phyloP scores from a whole-genome alignment of 2,329 filamentous ascomycete species.

The Aureobasidium sp. region DNA sequence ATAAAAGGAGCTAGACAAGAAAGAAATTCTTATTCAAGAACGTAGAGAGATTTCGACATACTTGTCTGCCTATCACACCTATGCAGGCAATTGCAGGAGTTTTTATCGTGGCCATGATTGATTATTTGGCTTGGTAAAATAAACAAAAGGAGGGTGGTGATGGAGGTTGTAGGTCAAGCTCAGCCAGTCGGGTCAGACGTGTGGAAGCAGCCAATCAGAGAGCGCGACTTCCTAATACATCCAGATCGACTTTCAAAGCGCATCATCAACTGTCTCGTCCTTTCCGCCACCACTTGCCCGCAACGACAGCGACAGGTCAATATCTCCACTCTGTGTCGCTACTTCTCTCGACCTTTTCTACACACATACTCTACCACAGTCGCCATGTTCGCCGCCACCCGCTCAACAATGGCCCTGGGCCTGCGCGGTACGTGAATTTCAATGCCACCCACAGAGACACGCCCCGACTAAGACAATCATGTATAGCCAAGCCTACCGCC shows the following conservation, averaged over 20 bases:
- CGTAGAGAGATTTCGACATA: constrained; percentile 37
- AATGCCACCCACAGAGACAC: background rate
- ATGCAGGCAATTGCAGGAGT: constrained; percentile 79
- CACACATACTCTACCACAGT: background rate
- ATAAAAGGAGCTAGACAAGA: background rate
- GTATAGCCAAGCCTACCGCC: constrained; percentile 57
- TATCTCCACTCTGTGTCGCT: constrained; percentile 1
- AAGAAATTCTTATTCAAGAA: background rate
- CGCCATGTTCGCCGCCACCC: constrained; percentile 46
- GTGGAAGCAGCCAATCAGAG: background rate
- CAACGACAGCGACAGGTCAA: constrained; percentile 2
- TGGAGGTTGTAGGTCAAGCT: constrained; percentile 4
- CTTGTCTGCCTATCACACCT: constrained; percentile 87
- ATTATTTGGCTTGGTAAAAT: background rate
- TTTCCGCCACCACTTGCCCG: constrained; percentile 11
- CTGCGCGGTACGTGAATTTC: constrained; percentile 42
- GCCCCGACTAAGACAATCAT: constrained; percentile 3
- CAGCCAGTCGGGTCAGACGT: background rate
- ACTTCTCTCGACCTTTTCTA: background rate
- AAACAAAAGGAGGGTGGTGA: constrained; percentile 5
- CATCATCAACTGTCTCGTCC: constrained; percentile 15
- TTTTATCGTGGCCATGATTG: constrained; percentile 31
- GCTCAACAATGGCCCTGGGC: constrained; percentile 48
- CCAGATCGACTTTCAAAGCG: background rate
- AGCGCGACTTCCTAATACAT: background rate